Evolutionary conservation across 306 rosid species (phyloP).

Genomic region (Alnus glutinosa): DNA sequence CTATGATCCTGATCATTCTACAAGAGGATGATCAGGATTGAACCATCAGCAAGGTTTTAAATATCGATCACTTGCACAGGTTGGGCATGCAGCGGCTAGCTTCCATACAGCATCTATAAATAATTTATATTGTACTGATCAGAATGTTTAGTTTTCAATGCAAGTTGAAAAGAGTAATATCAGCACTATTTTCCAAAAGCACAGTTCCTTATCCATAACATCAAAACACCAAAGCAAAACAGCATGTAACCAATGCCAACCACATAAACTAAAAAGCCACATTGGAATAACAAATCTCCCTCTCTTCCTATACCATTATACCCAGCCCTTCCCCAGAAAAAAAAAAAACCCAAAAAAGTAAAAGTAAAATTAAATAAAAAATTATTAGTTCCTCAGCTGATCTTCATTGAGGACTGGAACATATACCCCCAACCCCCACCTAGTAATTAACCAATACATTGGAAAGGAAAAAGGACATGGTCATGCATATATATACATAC

Average conservation of each 20-base stretch:
- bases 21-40: too few species aligned
- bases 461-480: conserved; percentile 32
- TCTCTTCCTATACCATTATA: conserved; percentile 52
- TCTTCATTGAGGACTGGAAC: conserved; percentile 34
- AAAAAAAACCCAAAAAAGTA: conserved; percentile 6
- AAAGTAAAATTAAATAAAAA: conserved; percentile 35
- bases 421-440: conserved; percentile 41
- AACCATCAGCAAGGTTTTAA: too few species aligned
- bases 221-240: conserved; percentile 14
- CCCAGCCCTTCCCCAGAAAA: conserved; percentile 35
- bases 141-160: background rate
- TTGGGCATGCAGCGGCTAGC: background rate
- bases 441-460: conserved; percentile 32
- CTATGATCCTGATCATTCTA: too few species aligned
- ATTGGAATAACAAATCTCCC: conserved; percentile 37
- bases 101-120: background rate
- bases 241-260: conserved; percentile 26
- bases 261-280: conserved; percentile 28
- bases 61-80: too few species aligned
- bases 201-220: conserved; percentile 12
- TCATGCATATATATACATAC: conserved; percentile 53
- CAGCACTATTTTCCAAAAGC: background rate
- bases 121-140: background rate
- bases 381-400: conserved; percentile 40
- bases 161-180: background rate